Percentiles rank a stretch among this genome's conserved stretches.
phyloP scores from a whole-genome alignment of 305 asterid species.

The Fraxinus albicans region DNA sequence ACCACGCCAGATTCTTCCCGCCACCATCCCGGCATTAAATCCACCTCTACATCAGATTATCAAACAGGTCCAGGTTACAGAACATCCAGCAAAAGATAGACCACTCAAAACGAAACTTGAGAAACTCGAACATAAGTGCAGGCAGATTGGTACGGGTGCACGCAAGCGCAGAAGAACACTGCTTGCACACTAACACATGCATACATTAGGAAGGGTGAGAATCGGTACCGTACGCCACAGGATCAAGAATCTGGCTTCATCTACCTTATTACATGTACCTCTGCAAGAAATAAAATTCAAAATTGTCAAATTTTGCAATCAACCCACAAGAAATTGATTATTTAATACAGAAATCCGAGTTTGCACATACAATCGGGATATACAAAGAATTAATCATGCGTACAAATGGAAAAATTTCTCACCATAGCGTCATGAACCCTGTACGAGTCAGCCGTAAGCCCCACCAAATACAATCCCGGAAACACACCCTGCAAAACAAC shows the following conservation, averaged over 20 bases:
- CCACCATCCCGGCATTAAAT: constrained; percentile 33
- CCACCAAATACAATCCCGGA: constrained; percentile 76
- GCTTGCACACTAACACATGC: constrained; percentile 7
- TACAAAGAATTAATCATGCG: neutral
- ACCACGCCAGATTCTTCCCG: constrained; percentile 2
- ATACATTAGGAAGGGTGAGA: constrained; percentile 5
- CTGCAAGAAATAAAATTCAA: constrained; percentile 28
- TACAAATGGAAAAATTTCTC: neutral
- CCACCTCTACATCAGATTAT: constrained; percentile 38
- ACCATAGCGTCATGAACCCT: constrained; percentile 55
- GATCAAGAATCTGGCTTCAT: constrained; percentile 8
- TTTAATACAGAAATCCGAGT: neutral
- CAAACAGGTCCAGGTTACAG: constrained; percentile 10
- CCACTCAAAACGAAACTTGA: neutral
- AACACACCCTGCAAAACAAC: constrained; percentile 50
- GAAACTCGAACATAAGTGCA: constrained; percentile 3
- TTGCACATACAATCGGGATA: constrained; percentile 8
- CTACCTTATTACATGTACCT: constrained; percentile 23
- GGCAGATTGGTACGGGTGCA: neutral
- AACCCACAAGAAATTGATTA: constrained; percentile 12
- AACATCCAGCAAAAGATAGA: neutral
- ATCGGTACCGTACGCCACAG: neutral
- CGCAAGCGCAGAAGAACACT: neutral
- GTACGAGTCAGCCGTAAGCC: constrained; percentile 61
- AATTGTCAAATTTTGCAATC: constrained; percentile 5